These are phyloP conservation scores for Acanthamoeba castellanii DNA, from an alignment of 208 protist genomes.

Conservation along the genomic window DNA sequence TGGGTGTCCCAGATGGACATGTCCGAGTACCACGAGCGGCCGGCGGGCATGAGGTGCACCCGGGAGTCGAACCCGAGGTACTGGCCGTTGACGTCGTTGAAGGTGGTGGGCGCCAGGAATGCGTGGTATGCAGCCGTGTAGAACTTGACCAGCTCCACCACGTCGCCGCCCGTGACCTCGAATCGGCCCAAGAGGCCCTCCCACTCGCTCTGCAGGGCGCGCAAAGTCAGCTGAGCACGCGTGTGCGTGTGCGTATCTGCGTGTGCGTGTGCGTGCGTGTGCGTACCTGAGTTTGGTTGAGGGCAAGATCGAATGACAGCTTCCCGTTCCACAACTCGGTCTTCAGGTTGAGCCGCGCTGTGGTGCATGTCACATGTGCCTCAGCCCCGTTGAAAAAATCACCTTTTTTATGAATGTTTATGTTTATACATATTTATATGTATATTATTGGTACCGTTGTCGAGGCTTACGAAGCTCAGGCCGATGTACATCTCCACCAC, in stretches of 20 bases:
- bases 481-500: not conserved
- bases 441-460: not conserved
- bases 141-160: conserved; percentile 51
- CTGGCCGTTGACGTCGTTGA: not conserved
- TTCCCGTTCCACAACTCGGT: not conserved
- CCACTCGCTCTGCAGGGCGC: not conserved
- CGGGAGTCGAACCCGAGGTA: conserved; percentile 32
- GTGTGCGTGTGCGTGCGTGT: not conserved
- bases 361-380: not conserved
- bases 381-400: not conserved
- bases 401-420: too few species aligned
- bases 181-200: not conserved
- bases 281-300: not conserved
- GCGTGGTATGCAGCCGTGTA: conserved; percentile 69
- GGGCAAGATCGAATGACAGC: not conserved
- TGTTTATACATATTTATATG: not conserved
- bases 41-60: not conserved
- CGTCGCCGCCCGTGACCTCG: not conserved
- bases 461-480: not conserved
- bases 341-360: not conserved
- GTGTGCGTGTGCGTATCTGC: too few species aligned
- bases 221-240: not conserved
- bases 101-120: conserved; percentile 18
- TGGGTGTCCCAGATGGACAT: conserved; percentile 72
- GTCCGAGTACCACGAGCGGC: not conserved